Evolutionary conservation across 441 rosid genomes (phyloP).

Genomic region (Erodium texanum): DNA sequence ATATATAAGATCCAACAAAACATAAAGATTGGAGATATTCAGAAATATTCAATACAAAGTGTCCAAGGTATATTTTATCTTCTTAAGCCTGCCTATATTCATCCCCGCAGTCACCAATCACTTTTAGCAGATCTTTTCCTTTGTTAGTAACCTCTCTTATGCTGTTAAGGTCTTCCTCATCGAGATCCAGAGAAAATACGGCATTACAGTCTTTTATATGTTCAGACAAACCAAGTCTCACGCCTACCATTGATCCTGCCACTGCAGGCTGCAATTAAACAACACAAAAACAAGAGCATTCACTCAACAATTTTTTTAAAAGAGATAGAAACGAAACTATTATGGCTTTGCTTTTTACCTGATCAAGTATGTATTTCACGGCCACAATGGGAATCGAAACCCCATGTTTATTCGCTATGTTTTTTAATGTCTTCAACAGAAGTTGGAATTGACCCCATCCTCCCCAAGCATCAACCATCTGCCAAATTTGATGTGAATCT

Average conservation of each 20-base stretch:
- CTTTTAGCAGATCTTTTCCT: conserved; percentile 67
- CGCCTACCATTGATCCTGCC: conserved; percentile 28
- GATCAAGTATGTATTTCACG: conserved; percentile 72
- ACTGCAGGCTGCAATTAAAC: conserved; percentile 22
- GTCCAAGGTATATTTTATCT: too few species aligned
- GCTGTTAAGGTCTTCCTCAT: conserved; percentile 23
- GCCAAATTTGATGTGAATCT: conserved; percentile 14
- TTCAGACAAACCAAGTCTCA: conserved; percentile 38
- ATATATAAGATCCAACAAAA: too few species aligned
- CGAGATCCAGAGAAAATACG: conserved; percentile 56
- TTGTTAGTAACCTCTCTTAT: conserved; percentile 33
- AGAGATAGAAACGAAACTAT: neutral
- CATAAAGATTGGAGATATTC: too few species aligned
- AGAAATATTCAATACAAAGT: too few species aligned
- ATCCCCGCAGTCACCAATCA: conserved; percentile 93
- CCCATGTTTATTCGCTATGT: conserved; percentile 66
- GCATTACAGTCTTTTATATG: conserved; percentile 66
- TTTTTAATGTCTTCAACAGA: conserved; percentile 60
- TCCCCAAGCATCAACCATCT: conserved; percentile 99
- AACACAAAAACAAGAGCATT: conserved; percentile 10
- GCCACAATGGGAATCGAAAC: conserved; percentile 87
- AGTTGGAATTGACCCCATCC: conserved; percentile 84
- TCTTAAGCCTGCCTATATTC: conserved; percentile 60
- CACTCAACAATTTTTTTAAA: too few species aligned
- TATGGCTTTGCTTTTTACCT: conserved; percentile 30